Conservation (phyloP, 768 basidiomycete species). For the Clitopilus passeckerianus region DNA sequence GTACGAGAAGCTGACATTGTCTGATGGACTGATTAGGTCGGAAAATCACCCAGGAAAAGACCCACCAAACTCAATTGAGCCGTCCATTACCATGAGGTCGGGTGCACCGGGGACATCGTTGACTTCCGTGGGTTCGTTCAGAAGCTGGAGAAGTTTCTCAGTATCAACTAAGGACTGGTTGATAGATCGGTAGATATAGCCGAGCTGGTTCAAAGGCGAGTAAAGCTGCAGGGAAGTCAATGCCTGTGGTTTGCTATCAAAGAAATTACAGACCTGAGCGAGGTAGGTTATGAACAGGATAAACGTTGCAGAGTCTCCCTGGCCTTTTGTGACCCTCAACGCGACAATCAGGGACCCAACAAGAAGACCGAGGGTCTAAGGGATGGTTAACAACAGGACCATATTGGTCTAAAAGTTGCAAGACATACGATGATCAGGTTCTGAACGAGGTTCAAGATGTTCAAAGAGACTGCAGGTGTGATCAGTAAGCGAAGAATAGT, state of each 20-base stretch:
- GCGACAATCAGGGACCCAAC: conserved; percentile 81
- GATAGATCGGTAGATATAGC: conserved; percentile 72
- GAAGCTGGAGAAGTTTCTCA: conserved; percentile 75
- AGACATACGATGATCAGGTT: conserved; percentile 71
- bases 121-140: conserved; percentile 81
- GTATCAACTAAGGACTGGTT: conserved; percentile 78
- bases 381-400: background rate
- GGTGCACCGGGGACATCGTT: conserved; percentile 74
- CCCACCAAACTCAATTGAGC: conserved; percentile 86
- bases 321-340: conserved; percentile 51
- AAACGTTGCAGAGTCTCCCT: conserved; percentile 54
- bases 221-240: conserved; percentile 44
- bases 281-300: conserved; percentile 83
- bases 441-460: conserved; percentile 72
- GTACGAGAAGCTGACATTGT: conserved; percentile 86
- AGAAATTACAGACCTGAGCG: conserved; percentile 48
- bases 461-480: conserved; percentile 50
- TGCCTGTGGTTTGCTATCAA: background rate
- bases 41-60: conserved; percentile 2
- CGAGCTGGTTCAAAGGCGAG: conserved; percentile 71
- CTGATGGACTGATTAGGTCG: conserved; percentile 26
- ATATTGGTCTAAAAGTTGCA: background rate
- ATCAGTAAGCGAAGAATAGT: background rate
- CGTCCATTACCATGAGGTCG: conserved; percentile 64
- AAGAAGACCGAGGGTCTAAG: conserved; percentile 71